Base-by-base conservation (phyloP, 2,329 filamentous ascomycete genomes). In the Emergomyces pasteurianus region DNA sequence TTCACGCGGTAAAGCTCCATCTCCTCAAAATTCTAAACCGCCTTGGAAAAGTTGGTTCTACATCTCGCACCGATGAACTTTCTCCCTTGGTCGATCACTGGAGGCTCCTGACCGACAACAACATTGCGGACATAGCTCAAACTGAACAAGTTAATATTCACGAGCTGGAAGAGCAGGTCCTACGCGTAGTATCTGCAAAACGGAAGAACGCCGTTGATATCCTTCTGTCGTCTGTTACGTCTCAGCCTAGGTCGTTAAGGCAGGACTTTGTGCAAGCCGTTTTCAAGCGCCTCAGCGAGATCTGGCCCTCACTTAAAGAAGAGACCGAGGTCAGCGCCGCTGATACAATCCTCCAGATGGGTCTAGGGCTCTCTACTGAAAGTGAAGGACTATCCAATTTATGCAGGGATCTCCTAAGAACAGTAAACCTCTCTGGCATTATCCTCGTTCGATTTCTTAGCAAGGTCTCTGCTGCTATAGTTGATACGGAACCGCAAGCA, bases 21-120 rank as follows among this genome's bases (percentile, higher is more conserved):
- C 76, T 97, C 9, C 78, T 97, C n/a, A 80, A 80, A 42, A 78
- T 88, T 3, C 77, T 96, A 38, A 89, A 88, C 67, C 82, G 84
- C 59, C 79, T 92, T n/a, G 79, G 79, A 58, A 90, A 90, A 68
- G 82, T 85, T 58, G 85, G 90, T 3, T 85, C 84, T n/a, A 84
- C 81, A 31, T 85, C 86, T 12, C 86, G 90, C 61, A 89, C 85
- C 1, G 85, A 88, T 65, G 79, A 88, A 26, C 76, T 97, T n/a
- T 76, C 92, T n/a, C 89, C 91, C 0, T 74, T 87, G 3, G 78
- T 96, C 38, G 80, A 83, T 61, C 79, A 81, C 69, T 95, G 90
- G 90, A 79, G 84, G 31, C 73, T 76, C 9, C 71, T 89, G 26
- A 74, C 75, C 12, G 75, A 79, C 10, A 72, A 76, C 1, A 78